Evolutionary conservation across 2,329 filamentous ascomycete genomes (phyloP).

Genomic region (Daldinia sp.): DNA sequence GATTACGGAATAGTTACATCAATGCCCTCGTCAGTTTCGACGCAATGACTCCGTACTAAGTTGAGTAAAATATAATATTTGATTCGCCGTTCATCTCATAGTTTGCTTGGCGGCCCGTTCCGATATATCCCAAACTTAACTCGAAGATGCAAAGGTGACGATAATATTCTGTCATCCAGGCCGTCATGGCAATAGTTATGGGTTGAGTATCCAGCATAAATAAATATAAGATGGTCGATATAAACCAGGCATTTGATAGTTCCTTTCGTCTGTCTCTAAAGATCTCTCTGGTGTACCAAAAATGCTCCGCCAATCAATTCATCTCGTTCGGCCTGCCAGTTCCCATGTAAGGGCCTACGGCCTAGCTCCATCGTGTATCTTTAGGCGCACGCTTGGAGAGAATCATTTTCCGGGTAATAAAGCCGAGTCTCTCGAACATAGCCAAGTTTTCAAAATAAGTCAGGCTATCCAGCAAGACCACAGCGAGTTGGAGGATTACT

Average conservation of each 20-base stretch:
- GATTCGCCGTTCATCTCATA: neutral
- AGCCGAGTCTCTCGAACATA: constrained; percentile 23
- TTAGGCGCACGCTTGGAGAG: constrained; percentile 8
- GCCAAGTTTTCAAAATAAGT: constrained; percentile 26
- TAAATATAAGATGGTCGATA: neutral
- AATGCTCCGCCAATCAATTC: constrained; percentile 14
- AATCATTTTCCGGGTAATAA: constrained; percentile 21
- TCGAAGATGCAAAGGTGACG: constrained; percentile 13
- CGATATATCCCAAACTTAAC: neutral
- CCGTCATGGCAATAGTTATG: neutral
- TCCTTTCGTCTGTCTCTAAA: neutral
- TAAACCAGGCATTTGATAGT: neutral
- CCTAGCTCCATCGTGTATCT: neutral
- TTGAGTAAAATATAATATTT: neutral
- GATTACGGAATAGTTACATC: neutral
- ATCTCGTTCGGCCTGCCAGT: constrained; percentile 3
- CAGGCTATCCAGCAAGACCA: constrained; percentile 39
- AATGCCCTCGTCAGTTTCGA: neutral
- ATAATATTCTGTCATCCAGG: constrained; percentile 6
- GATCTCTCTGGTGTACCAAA: neutral
- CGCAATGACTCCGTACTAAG: neutral
- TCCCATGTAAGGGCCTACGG: neutral
- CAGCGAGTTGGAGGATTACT: constrained; percentile 44
- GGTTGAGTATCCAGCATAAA: neutral
- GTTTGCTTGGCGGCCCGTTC: constrained; percentile 3